Evolutionary conservation across 2,329 filamentous ascomycete species (phyloP).

Genomic region (Hortaea werneckii): DNA sequence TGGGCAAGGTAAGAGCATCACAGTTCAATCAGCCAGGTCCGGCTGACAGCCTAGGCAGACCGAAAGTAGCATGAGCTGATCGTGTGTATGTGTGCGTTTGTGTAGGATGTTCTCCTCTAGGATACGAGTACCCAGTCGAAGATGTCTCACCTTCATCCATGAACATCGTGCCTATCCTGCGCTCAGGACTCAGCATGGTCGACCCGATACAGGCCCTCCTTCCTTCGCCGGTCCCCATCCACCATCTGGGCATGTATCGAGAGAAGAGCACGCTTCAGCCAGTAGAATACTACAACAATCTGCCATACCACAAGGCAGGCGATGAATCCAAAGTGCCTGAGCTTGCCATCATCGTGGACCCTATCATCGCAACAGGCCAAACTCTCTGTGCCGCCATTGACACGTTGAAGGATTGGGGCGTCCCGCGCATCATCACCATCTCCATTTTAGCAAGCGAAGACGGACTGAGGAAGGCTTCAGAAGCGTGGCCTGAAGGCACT

Average conservation of each 20-base stretch:
- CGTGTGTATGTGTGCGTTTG: constrained; percentile 1
- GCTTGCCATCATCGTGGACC: constrained; percentile 78
- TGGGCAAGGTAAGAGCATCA: constrained; percentile 50
- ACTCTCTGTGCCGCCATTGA: constrained; percentile 85
- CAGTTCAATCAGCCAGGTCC: constrained; percentile 8
- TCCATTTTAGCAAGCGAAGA: constrained; percentile 61
- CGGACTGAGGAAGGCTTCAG: constrained; percentile 62
- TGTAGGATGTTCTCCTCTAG: constrained; percentile 69
- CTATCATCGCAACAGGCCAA: constrained; percentile 85
- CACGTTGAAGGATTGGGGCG: constrained; percentile 82
- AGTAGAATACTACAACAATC: constrained; percentile 97
- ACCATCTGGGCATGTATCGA: constrained; percentile 91
- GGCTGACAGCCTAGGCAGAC: constrained; percentile 14
- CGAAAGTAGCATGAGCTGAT: constrained; percentile 4
- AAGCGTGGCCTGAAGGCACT: constrained; percentile 66
- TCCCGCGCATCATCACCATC: constrained; percentile 67
- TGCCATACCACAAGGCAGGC: constrained; percentile 57
- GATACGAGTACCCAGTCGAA: constrained; percentile 61
- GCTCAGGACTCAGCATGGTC: constrained; percentile 84
- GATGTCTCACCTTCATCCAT: constrained; percentile 55
- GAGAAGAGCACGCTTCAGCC: constrained; percentile 78
- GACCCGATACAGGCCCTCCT: constrained; percentile 78
- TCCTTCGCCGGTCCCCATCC: constrained; percentile 67
- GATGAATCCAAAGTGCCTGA: constrained; percentile 38
- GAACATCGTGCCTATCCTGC: constrained; percentile 82